phyloP scores from a whole-genome alignment of 2,329 filamentous ascomycete genomes.

The Cyphellophora attinorum region DNA sequence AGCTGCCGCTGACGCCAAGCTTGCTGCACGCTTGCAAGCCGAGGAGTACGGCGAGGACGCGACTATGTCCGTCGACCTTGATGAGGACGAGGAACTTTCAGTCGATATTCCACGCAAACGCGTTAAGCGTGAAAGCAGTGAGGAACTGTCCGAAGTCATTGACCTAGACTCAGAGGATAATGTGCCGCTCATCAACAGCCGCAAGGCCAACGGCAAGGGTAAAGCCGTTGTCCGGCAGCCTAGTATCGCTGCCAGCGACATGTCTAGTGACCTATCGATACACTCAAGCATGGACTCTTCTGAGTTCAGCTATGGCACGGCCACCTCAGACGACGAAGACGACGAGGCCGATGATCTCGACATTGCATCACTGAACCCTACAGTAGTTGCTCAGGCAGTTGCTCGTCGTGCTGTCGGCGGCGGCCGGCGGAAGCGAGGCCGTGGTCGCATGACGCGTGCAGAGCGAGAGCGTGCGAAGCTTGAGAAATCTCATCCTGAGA shows the following conservation, averaged over 20 bases:
- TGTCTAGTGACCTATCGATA: neutral
- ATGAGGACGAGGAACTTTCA: constrained; percentile 11
- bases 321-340: neutral
- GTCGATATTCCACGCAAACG: too few relatives aligned
- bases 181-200: constrained; percentile 7
- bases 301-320: neutral
- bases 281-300: neutral
- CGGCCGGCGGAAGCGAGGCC: neutral
- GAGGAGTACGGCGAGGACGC: constrained; percentile 35
- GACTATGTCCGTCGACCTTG: constrained; percentile 4
- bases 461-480: constrained; percentile 55
- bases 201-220: neutral
- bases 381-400: too few relatives aligned
- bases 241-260: neutral
- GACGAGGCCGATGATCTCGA: neutral
- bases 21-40: constrained; percentile 50
- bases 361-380: neutral
- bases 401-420: neutral
- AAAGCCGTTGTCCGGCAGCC: neutral
- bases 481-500: constrained; percentile 65
- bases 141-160: neutral
- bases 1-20: constrained; percentile 34
- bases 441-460: neutral
- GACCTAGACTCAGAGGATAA: constrained; percentile 9
- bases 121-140: constrained; percentile 7